Conservation (phyloP, 2,329 filamentous ascomycete species). For the Microsporum audouinii region DNA sequence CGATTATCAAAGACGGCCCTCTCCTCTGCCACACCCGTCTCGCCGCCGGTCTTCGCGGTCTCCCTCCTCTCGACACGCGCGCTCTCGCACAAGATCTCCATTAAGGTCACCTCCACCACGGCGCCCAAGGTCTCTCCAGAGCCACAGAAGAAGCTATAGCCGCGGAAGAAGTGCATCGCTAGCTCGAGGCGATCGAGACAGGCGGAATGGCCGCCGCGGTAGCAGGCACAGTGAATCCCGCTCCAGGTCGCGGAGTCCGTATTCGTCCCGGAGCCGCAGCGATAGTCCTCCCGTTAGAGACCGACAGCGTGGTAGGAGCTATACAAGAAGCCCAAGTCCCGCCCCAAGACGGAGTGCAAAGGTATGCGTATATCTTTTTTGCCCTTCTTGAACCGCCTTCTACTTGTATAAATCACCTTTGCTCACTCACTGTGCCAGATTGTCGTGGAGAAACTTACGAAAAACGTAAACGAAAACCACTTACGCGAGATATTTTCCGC, state of each 20-base stretch:
- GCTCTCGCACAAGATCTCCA: constrained; percentile 14
- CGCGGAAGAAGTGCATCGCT: background rate
- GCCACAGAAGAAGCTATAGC: background rate
- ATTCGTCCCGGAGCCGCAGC: constrained; percentile 27
- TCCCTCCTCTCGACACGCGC: constrained; percentile 13
- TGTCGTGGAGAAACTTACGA: constrained; percentile 89
- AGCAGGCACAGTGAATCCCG: constrained; percentile 12
- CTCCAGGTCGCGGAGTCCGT: constrained; percentile 12
- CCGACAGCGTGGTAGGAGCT: constrained; percentile 30
- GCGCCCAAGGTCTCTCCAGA: background rate
- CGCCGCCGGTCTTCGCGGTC: constrained; percentile 20
- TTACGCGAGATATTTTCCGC: constrained; percentile 82
- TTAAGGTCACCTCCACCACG: background rate
- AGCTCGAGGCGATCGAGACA: background rate
- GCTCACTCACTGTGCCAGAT: constrained; percentile 48
- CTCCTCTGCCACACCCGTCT: constrained; percentile 13
- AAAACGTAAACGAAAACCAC: constrained; percentile 83
- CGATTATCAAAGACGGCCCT: background rate
- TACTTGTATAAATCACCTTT: background rate
- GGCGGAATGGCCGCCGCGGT: constrained; percentile 18
- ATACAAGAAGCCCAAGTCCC: constrained; percentile 25
- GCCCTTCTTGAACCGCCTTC: background rate
- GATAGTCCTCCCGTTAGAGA: constrained; percentile 27
- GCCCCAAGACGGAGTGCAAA: constrained; percentile 26
- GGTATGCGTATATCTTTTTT: constrained; percentile 15